These are phyloP conservation scores for Bremia lactucae DNA, from an alignment of 352 stramenopile species.

Conservation along the genomic window DNA sequence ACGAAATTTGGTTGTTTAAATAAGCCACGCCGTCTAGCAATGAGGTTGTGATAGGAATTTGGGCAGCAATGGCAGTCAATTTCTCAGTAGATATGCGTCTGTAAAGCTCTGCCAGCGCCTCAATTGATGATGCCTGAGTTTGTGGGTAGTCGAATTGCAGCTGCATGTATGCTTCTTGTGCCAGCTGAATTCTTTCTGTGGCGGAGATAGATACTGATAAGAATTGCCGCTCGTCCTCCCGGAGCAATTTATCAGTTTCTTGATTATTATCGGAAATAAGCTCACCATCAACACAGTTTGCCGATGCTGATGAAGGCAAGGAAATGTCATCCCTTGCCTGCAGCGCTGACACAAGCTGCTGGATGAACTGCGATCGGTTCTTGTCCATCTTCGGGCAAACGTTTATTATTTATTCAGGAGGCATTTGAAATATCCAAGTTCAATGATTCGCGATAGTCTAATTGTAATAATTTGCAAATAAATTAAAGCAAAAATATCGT, in stretches of 20 bases:
- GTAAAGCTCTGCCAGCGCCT: slow-evolving; percentile 36
- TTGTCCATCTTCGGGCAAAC: too few relatives aligned
- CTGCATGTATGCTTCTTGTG: slow-evolving; percentile 25
- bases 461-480: too few relatives aligned
- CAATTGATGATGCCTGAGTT: slow-evolving; percentile 22
- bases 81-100: slow-evolving; percentile 13
- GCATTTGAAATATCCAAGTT: too few relatives aligned
- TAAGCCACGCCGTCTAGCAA: slow-evolving; percentile 38
- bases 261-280: slow-evolving; percentile 8
- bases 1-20: slow-evolving; percentile 24
- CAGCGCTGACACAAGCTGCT: slow-evolving; percentile 44
- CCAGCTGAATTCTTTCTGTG: slow-evolving; percentile 10
- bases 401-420: too few relatives aligned
- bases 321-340: slow-evolving; percentile 25
- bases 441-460: too few relatives aligned
- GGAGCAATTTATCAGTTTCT: slow-evolving; percentile 10
- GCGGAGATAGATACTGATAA: not conserved
- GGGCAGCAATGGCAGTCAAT: not conserved
- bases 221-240: slow-evolving; percentile 8
- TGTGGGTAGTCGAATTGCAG: slow-evolving; percentile 55
- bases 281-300: not conserved
- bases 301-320: slow-evolving; percentile 4
- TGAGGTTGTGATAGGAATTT: slow-evolving; percentile 25
- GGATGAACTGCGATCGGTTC: slow-evolving; percentile 39
- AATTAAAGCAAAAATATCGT: too few relatives aligned